These are phyloP conservation scores for Candida maltosa DNA, from an alignment of 805 yeast species.

Conservation along the genomic window DNA sequence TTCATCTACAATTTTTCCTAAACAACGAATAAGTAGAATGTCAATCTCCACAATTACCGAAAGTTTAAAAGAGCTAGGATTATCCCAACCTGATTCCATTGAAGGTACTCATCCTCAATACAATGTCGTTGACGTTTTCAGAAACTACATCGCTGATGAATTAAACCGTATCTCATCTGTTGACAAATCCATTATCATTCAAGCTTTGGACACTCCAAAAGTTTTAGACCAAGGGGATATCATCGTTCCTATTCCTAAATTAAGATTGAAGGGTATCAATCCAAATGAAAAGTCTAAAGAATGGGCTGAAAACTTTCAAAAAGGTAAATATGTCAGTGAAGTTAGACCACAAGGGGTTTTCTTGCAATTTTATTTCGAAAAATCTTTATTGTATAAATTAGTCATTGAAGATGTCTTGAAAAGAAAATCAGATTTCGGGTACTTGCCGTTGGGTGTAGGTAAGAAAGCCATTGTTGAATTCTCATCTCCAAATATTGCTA, in stretches of 20 bases:
- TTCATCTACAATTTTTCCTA: not conserved
- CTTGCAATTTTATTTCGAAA: constrained; percentile 81
- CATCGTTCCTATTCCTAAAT: constrained; percentile 86
- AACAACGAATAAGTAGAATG: constrained; percentile 2
- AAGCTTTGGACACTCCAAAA: constrained; percentile 84
- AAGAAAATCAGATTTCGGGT: constrained; percentile 65
- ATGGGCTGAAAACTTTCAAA: constrained; percentile 76
- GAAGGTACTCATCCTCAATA: constrained; percentile 66
- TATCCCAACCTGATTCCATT: constrained; percentile 38
- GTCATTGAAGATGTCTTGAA: constrained; percentile 69
- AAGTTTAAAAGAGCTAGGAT: constrained; percentile 34
- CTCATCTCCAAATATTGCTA: constrained; percentile 97
- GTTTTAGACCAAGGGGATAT: constrained; percentile 90
- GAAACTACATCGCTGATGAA: constrained; percentile 84
- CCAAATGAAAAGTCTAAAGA: constrained; percentile 68
- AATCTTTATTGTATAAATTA: constrained; percentile 59
- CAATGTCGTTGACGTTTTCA: constrained; percentile 83
- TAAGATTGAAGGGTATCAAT: constrained; percentile 74
- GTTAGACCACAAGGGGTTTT: constrained; percentile 88
- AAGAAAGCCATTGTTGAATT: constrained; percentile 81
- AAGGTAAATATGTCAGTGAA: constrained; percentile 61
- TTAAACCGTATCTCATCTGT: constrained; percentile 72
- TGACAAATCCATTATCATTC: constrained; percentile 63
- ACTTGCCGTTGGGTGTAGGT: constrained; percentile 66
- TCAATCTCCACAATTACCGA: constrained; percentile 25